phyloP scores from a whole-genome alignment of 139 green algal genomes.

The Closterium sp. region DNA sequence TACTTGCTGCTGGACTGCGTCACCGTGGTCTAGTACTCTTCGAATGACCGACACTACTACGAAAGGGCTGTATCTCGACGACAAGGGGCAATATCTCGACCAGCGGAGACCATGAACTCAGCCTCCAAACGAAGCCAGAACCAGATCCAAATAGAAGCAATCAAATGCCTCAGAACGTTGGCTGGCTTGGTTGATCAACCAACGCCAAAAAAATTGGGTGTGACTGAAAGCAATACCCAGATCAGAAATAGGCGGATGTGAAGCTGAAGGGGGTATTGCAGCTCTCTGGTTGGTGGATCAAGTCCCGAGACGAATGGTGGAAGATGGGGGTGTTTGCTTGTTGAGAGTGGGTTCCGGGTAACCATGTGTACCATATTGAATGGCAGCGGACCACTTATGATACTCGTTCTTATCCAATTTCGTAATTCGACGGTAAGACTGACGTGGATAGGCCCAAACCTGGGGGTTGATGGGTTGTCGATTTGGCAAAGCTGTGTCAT shows the following conservation, averaged over 20 bases:
- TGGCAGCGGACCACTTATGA: neutral
- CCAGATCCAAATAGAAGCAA: neutral
- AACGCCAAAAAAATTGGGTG: too few species aligned
- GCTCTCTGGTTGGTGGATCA: neutral
- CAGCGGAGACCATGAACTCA: neutral
- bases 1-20: too few species aligned
- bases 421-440: neutral
- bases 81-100: neutral
- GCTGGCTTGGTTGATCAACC: too few species aligned
- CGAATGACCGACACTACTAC: too few species aligned
- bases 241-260: neutral
- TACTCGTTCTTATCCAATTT: neutral
- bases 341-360: neutral
- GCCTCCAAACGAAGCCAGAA: neutral
- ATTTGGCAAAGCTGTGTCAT: neutral
- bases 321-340: neutral
- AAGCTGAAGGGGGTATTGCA: too few species aligned
- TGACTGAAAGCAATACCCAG: neutral
- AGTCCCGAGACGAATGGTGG: neutral
- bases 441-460: neutral
- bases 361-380: neutral
- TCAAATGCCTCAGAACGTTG: too few species aligned
- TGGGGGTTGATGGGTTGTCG: neutral
- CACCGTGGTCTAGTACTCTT: too few species aligned
- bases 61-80: too few species aligned